These are phyloP conservation scores for Metschnikowia orientalis DNA, from an alignment of 805 yeast genomes.

Conservation along the genomic window DNA sequence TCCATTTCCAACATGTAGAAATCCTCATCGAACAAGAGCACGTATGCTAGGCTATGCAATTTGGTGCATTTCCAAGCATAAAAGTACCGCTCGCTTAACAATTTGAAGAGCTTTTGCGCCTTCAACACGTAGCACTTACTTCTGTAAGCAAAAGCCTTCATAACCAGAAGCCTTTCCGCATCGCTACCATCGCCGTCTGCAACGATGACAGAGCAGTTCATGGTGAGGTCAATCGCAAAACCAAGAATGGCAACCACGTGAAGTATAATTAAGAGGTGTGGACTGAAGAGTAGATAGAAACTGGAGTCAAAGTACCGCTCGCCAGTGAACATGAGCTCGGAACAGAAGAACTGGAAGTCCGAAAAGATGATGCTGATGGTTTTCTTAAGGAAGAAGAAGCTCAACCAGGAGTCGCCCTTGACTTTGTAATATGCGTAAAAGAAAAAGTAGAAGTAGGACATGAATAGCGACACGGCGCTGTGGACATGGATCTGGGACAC, in stretches of 20 bases:
- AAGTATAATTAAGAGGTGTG: slow-evolving; percentile 9
- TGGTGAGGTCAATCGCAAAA: slow-evolving; percentile 10
- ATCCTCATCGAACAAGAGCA: slow-evolving; percentile 3
- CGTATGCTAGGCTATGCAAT: slow-evolving; percentile 9
- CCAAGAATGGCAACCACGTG: slow-evolving; percentile 12
- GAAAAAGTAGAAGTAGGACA: slow-evolving; percentile 17
- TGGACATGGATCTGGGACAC: slow-evolving; percentile 10
- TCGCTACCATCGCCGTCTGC: slow-evolving; percentile 1
- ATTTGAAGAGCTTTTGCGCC: slow-evolving; percentile 9
- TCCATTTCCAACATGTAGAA: slow-evolving; percentile 8
- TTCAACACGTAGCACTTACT: slow-evolving; percentile 6
- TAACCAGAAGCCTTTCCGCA: slow-evolving; percentile 1
- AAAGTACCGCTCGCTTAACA: slow-evolving; percentile 16
- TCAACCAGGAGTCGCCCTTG: slow-evolving; percentile 12
- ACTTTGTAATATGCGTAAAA: slow-evolving; percentile 18
- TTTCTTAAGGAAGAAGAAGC: slow-evolving; percentile 19
- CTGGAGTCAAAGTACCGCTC: slow-evolving; percentile 8
- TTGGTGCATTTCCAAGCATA: slow-evolving; percentile 17
- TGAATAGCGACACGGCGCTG: slow-evolving; percentile 10
- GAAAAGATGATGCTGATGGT: slow-evolving; percentile 10
- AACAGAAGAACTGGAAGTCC: slow-evolving; percentile 15
- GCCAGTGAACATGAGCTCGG: slow-evolving; percentile 13
- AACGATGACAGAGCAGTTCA: slow-evolving; percentile 9
- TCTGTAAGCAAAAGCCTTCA: slow-evolving; percentile 1
- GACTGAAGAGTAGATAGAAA: slow-evolving; percentile 13